phyloP scores from a whole-genome alignment of 306 rosid genomes.

The Vigna nakashimae region DNA sequence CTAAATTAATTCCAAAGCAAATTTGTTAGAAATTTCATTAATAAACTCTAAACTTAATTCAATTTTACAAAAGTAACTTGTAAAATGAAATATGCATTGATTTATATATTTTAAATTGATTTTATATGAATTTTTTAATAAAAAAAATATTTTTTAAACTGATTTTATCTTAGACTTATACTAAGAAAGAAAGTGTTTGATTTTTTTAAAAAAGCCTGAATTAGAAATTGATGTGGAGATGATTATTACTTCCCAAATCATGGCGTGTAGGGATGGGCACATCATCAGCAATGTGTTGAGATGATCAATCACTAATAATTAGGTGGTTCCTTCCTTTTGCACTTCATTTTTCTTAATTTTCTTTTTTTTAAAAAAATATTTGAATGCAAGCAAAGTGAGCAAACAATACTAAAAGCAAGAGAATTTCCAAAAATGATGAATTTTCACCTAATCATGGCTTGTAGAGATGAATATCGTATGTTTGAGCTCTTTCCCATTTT shows the following conservation, averaged over 20 bases:
- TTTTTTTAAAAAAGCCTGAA: background rate
- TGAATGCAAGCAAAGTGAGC: background rate
- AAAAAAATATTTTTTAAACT: too few relatives aligned
- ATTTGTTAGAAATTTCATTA: too few relatives aligned
- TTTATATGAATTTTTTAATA: too few relatives aligned
- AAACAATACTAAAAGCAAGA: background rate
- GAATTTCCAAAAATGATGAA: background rate
- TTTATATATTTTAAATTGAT: too few relatives aligned
- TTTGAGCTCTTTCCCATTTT: background rate
- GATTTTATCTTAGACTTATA: too few relatives aligned
- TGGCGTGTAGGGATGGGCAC: background rate
- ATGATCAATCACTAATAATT: constrained; percentile 31
- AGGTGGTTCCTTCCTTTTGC: constrained; percentile 21
- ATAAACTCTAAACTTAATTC: too few relatives aligned
- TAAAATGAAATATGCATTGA: too few relatives aligned
- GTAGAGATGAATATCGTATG: background rate
- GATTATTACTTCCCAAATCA: constrained; percentile 15
- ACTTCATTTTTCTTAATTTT: background rate
- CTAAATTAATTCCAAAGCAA: background rate
- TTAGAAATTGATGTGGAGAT: background rate
- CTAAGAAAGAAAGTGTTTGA: background rate
- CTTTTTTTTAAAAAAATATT: background rate
- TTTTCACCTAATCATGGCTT: background rate
- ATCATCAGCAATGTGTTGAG: constrained; percentile 17
- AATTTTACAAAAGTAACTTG: too few relatives aligned